phyloP scores from a whole-genome alignment of 495 filamentous ascomycete species.

The Pseudomonodictys pantanalensis region DNA sequence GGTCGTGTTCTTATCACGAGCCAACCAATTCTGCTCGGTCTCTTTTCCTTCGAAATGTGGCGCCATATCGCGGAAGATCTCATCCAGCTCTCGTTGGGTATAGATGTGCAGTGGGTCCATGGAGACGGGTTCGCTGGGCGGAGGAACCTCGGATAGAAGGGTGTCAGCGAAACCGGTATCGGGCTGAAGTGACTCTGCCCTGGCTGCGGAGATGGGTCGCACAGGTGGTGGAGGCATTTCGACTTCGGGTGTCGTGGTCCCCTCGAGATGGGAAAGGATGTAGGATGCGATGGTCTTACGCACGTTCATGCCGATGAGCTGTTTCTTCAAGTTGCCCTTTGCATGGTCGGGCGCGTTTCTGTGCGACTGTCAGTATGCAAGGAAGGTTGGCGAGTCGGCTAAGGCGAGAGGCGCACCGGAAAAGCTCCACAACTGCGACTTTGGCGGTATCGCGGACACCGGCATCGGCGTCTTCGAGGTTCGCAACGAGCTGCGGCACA shows the following conservation, averaged over 20 bases:
- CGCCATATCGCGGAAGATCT: slow-evolving; percentile 75
- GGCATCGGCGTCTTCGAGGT: slow-evolving; percentile 85
- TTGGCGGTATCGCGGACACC: slow-evolving; percentile 82
- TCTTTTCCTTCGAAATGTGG: slow-evolving; percentile 84
- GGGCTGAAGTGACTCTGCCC: slow-evolving; percentile 26
- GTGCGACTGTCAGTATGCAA: slow-evolving; percentile 8
- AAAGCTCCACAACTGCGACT: slow-evolving; percentile 75
- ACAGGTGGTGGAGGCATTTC: slow-evolving; percentile 44
- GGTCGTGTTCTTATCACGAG: slow-evolving; percentile 72
- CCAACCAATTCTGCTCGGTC: slow-evolving; percentile 84
- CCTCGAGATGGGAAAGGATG: slow-evolving; percentile 69
- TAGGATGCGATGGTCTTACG: slow-evolving; percentile 77
- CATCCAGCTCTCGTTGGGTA: slow-evolving; percentile 78
- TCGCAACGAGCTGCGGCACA: slow-evolving; percentile 75
- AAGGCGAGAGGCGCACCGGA: slow-evolving; percentile 55
- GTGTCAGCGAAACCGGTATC: slow-evolving; percentile 37
- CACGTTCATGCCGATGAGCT: slow-evolving; percentile 73
- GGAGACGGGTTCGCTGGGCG: slow-evolving; percentile 55
- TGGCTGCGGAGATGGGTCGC: slow-evolving; percentile 20
- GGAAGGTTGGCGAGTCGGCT: slow-evolving; percentile 4
- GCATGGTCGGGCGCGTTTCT: slow-evolving; percentile 77
- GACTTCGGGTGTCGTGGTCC: slow-evolving; percentile 52
- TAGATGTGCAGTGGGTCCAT: slow-evolving; percentile 79
- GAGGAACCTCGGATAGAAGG: slow-evolving; percentile 37
- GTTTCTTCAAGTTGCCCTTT: slow-evolving; percentile 82